Conservation (phyloP, 805 yeast genomes). For the Lipomyces sp. region DNA sequence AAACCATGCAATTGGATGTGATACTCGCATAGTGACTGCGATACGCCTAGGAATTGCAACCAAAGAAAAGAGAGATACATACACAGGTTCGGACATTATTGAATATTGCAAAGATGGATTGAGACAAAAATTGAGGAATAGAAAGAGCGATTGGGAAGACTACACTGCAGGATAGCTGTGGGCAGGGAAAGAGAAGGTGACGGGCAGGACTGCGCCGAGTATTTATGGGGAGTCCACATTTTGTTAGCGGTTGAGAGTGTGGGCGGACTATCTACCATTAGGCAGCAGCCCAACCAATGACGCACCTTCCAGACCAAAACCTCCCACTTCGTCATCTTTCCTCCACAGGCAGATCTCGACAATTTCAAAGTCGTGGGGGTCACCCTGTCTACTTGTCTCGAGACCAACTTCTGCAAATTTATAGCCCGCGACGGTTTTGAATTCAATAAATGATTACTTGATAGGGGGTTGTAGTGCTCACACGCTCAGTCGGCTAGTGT, state of each 20-base stretch:
- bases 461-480: too few relatives aligned
- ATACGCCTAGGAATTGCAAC: constrained; percentile 7
- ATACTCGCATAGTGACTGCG: neutral
- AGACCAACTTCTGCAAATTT: neutral
- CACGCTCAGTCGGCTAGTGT: too few relatives aligned
- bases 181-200: constrained; percentile 9
- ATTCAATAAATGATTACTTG: too few relatives aligned
- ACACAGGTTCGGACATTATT: constrained; percentile 37
- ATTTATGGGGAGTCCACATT: constrained; percentile 8
- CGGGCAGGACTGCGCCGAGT: constrained; percentile 33
- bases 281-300: constrained; percentile 4
- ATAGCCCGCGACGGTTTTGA: too few relatives aligned
- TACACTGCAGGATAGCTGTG: neutral
- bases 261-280: constrained; percentile 4
- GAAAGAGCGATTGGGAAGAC: constrained; percentile 1
- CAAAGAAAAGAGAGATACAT: constrained; percentile 17
- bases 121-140: constrained; percentile 8
- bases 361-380: neutral
- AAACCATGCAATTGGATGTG: neutral
- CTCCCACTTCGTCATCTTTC: neutral
- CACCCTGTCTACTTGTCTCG: neutral
- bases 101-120: constrained; percentile 1
- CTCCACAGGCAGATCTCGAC: neutral
- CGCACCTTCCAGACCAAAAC: constrained; percentile 1
- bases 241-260: neutral